Conservation (phyloP, 139 green algal genomes). For the Tetraselmis chui region DNA sequence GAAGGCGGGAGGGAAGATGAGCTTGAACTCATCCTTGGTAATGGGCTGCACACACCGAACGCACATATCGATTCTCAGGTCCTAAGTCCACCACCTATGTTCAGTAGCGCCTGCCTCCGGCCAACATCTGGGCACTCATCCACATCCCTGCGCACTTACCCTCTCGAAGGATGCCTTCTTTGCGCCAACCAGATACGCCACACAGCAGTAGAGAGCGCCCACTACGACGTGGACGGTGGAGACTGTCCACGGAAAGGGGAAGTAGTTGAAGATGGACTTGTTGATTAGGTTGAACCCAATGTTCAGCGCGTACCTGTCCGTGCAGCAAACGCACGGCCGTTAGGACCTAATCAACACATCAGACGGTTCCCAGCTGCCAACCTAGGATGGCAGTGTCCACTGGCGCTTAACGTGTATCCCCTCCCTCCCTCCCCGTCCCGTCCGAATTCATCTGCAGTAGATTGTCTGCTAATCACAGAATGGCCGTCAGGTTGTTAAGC, state of each 20-base stretch:
- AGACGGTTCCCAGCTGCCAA: no score
- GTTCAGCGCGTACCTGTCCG: slow-evolving; percentile 89
- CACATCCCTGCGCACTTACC: slow-evolving; percentile 35
- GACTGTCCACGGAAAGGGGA: slow-evolving; percentile 94
- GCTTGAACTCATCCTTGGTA: slow-evolving; percentile 75
- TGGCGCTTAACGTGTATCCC: no score
- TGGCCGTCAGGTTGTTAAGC: no score
- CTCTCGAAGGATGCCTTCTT: slow-evolving; percentile 86
- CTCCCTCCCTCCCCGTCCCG: no score
- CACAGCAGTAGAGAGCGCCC: slow-evolving; percentile 74
- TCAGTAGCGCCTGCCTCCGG: background rate
- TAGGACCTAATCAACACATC: no score
- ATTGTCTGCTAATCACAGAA: no score
- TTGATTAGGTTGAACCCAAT: slow-evolving; percentile 98
- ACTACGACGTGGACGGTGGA: slow-evolving; percentile 88
- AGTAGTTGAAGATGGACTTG: slow-evolving; percentile 99
- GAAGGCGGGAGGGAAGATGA: slow-evolving; percentile 75
- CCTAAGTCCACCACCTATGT: slow-evolving; percentile 4
- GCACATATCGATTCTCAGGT: no score
- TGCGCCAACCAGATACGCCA: slow-evolving; percentile 68
- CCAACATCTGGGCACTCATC: background rate
- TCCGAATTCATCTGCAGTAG: no score
- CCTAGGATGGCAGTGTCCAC: no score
- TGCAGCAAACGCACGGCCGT: no score
- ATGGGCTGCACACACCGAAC: no score